These are phyloP conservation scores for Phellopilus nigrolimitatus DNA, from an alignment of 1,284 basidiomycete species.

Conservation along the genomic window DNA sequence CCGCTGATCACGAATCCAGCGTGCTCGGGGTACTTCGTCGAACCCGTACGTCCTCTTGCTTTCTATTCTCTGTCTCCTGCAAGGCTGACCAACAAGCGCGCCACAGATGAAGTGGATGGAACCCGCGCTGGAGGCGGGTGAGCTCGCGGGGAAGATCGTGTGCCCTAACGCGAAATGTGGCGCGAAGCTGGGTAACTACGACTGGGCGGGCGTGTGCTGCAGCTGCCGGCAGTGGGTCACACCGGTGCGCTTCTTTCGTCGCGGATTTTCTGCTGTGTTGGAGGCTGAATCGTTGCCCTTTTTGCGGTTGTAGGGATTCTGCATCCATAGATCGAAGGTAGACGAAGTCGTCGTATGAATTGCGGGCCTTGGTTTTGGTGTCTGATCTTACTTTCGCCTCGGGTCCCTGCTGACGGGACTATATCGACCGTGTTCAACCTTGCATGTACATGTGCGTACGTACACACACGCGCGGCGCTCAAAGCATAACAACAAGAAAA, in stretches of 20 bases:
- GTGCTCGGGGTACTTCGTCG: slow-evolving; percentile 95
- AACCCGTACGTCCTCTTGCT: slow-evolving; percentile 61
- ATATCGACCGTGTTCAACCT: too few relatives aligned
- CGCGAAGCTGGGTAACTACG: slow-evolving; percentile 90
- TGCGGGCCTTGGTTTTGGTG: too few relatives aligned
- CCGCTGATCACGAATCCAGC: slow-evolving; percentile 71
- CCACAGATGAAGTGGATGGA: slow-evolving; percentile 96
- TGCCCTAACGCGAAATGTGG: slow-evolving; percentile 91
- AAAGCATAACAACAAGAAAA: not conserved
- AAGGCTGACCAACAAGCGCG: too few relatives aligned
- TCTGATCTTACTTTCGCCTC: too few relatives aligned
- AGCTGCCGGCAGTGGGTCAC: slow-evolving; percentile 89
- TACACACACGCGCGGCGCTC: too few relatives aligned
- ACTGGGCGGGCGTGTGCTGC: slow-evolving; percentile 95
- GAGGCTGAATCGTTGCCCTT: too few relatives aligned
- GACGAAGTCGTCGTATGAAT: slow-evolving; percentile 66
- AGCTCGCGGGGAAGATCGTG: slow-evolving; percentile 80
- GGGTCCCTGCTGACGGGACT: too few relatives aligned
- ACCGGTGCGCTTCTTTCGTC: slow-evolving; percentile 52
- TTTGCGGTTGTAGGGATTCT: slow-evolving; percentile 66
- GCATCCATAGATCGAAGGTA: slow-evolving; percentile 85
- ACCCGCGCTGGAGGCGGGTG: slow-evolving; percentile 64
- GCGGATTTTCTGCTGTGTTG: too few relatives aligned
- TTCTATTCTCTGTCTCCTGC: too few relatives aligned
- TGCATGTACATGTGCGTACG: too few relatives aligned